Conservation (phyloP, 306 rosid genomes). For the Cicer yamashitae region DNA sequence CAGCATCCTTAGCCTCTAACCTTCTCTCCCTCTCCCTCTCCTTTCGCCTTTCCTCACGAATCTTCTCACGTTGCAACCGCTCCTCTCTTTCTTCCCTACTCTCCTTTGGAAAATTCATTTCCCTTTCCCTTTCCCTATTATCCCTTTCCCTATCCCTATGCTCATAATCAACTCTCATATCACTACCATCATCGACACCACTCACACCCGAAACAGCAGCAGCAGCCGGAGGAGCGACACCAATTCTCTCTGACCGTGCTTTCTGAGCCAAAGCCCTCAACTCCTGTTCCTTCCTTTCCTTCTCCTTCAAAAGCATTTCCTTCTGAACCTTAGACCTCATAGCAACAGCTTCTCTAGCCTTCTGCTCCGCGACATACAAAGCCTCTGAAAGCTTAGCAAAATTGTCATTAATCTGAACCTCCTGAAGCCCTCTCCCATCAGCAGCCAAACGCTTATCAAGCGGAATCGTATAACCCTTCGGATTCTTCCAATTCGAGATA, state of each 20-base stretch:
- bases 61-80: slow-evolving; percentile 71
- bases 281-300: slow-evolving; percentile 84
- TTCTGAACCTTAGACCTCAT: slow-evolving; percentile 93
- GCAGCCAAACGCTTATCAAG: slow-evolving; percentile 92
- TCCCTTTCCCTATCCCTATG: slow-evolving; percentile 62
- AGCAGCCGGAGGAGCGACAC: slow-evolving; percentile 66
- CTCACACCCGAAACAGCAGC: slow-evolving; percentile 50
- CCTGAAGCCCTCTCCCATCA: slow-evolving; percentile 90
- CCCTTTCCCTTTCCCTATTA: slow-evolving; percentile 54
- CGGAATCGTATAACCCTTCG: slow-evolving; percentile 88
- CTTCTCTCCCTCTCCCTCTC: slow-evolving; percentile 97
- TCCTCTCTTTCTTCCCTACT: slow-evolving; percentile 76
- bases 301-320: slow-evolving; percentile 86
- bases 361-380: slow-evolving; percentile 84
- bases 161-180: slow-evolving; percentile 63
- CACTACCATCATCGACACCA: slow-evolving; percentile 59
- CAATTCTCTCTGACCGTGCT: slow-evolving; percentile 84
- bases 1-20: slow-evolving; percentile 87
- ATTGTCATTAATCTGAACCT: slow-evolving; percentile 85
- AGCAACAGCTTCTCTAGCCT: slow-evolving; percentile 92
- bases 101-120: slow-evolving; percentile 66
- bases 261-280: slow-evolving; percentile 78
- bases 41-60: slow-evolving; percentile 82
- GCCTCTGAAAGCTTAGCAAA: slow-evolving; percentile 89
- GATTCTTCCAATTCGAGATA: slow-evolving; percentile 95